Evolutionary conservation across 1,139 yeast species (phyloP), one percentile per base, ranked within the genome.

Genomic region (Geotrichum europaeum): DNA sequence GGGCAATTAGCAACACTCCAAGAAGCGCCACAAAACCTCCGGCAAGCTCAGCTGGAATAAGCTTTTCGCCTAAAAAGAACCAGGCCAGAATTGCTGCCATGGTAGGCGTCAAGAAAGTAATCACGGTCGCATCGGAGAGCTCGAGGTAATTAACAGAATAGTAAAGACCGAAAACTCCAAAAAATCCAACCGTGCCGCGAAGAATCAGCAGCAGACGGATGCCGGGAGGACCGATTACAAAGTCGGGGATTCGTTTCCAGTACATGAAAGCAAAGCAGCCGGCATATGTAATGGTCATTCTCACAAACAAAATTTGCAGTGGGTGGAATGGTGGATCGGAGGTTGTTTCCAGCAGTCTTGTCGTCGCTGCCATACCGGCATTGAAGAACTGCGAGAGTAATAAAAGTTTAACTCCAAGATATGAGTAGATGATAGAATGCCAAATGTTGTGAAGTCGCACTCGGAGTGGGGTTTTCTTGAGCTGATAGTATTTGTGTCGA

Each of bases 1-100:
- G 83, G 1, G 96, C 94, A 66, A 91, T 88, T 30, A 90, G 74
- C 0, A 90, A 66, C 1, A 91, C 97, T 1, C 97, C 97, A 1
- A 78, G 69, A 25, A 91, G 77, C 0, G 96, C 88, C 2, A 85
- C 72, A 0, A 85, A 18, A 0, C 92, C 87, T 49, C 96, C 91
- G 1, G 79, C 68, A 0, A 84, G 88, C 73, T 91, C 96, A 15
- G 84, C 69, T 28, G 79, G 66, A 4, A 88, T 82, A 72, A 88
- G 87, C n/a, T 80, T 74, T 69, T 91, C 97, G 49, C 82, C 79
- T 45, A 91, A 74, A 12, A 87, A 70, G 2, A 83, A 67, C 80
- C 85, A 85, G 0, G 97, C 96, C 61, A 87, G 73, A 49, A 89
- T 75, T 0, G 91, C 89, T 0, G 96, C 87, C 28, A 87, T 81